Base-by-base conservation (phyloP, 2,329 filamentous ascomycete genomes). In the Trichoderma pleuroti region DNA sequence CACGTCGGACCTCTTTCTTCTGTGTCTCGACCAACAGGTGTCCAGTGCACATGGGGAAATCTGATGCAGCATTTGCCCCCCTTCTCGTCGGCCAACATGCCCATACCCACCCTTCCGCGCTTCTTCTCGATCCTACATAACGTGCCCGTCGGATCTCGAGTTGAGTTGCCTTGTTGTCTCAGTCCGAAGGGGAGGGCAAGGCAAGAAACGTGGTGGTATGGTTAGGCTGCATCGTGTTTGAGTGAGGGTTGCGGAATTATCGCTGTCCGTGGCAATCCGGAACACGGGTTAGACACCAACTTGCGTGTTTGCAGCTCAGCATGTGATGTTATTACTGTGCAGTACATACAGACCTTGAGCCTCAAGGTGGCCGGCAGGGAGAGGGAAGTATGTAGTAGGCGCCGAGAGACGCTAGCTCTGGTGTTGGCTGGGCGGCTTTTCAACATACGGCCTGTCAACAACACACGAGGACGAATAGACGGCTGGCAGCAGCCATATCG, bases 131-230 rank as follows among this genome's bases (percentile, higher is more conserved):
- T 71, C 70, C 57, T 63, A 64, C 42, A 62, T 36, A 63, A 69
- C 70, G 70, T 71, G 59, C 36, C 70, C 70, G 70, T 71, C 70
- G 70, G 57, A 71, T 69, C 34, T 64, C 36, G 32, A 36, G 57
- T 39, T 56, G 28, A 49, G 34, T 34, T 42, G 68, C n/a, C 46
- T 16, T 63, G 46, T 63, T 59, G 59, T 71, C 60, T 71, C 65
- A 71, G 57, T 70, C 59, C 46, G n/a, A 56, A 46, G 32, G 49
- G 32, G 52, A 18, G 26, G 34, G 18, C n/a, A 26, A 32, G 34
- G 52, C 12, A 36, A 26, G 42, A 69, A 71, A 71, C 70, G 70
- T 71, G 70, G 70, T 21, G 34, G 57, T 16, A 57, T n/a, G 46
- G 14, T 28, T 28, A 26, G 39, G 42, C 56, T 61, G 18, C 65